Percentiles rank a stretch among this genome's conserved stretches.
These are phyloP conservation scores for Solanum hybrid DNA, from an alignment of 305 asterid species.

Conservation along the genomic window DNA sequence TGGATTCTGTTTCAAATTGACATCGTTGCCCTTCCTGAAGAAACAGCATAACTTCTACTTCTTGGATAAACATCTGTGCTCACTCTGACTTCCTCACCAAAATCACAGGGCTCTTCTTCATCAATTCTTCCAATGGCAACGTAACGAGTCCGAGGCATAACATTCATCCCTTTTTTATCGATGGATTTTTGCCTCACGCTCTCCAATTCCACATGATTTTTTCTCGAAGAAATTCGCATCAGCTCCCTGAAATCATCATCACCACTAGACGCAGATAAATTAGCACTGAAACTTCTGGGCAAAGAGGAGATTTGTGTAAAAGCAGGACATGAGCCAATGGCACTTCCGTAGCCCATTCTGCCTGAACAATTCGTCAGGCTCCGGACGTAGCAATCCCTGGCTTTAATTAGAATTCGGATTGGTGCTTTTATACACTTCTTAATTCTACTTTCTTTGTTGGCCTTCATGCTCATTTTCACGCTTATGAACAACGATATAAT, in stretches of 20 bases:
- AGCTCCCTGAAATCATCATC: slow-evolving; percentile 43
- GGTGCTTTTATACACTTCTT: slow-evolving; percentile 32
- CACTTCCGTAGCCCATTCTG: slow-evolving; percentile 22
- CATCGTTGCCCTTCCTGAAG: slow-evolving; percentile 13
- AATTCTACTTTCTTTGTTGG: slow-evolving; percentile 24
- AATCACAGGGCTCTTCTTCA: slow-evolving; percentile 34
- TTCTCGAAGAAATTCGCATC: slow-evolving; percentile 33
- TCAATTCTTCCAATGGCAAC: slow-evolving; percentile 46
- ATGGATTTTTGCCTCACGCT: slow-evolving; percentile 10
- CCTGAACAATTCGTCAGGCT: slow-evolving; percentile 31
- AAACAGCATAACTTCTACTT: slow-evolving; percentile 31
- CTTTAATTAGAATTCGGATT: slow-evolving; percentile 23
- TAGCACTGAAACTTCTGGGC: slow-evolving; percentile 31
- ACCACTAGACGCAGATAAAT: slow-evolving; percentile 14
- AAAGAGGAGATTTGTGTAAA: slow-evolving; percentile 17
- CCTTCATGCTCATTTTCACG: slow-evolving; percentile 23
- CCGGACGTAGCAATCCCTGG: slow-evolving; percentile 36
- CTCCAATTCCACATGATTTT: slow-evolving; percentile 18
- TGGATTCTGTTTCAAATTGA: background rate
- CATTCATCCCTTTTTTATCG: background rate
- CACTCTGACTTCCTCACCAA: slow-evolving; percentile 16
- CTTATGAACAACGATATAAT: background rate
- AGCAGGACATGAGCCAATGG: slow-evolving; percentile 24
- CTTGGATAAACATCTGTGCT: slow-evolving; percentile 15
- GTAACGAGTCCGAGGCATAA: slow-evolving; percentile 27